Conservation (phyloP, 1,139 yeast genomes). For the Kodamaea ohmeri region DNA sequence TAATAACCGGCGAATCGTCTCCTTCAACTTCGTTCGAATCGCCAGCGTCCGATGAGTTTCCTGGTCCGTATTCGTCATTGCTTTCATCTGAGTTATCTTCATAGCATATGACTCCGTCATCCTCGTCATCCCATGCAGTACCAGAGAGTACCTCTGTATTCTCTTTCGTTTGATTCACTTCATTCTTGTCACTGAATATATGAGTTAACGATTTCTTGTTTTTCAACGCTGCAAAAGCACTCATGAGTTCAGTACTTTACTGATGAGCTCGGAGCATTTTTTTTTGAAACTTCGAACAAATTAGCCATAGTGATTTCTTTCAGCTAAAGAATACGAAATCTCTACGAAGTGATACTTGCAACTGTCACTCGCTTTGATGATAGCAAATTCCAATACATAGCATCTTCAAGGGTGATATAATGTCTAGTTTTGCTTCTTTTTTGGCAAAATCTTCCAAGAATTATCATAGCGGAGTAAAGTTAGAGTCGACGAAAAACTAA, state of each 20-base stretch:
- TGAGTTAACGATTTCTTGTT: conserved; percentile 17
- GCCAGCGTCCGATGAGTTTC: neutral
- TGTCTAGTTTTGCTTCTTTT: neutral
- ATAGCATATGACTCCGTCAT: conserved; percentile 7
- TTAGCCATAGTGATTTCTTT: too few relatives aligned
- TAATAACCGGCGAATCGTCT: neutral
- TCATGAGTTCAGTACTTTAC: conserved; percentile 31
- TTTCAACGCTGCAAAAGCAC: conserved; percentile 54
- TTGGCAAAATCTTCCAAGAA: neutral
- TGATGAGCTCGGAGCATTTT: conserved; percentile 1
- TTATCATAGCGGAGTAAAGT: too few relatives aligned
- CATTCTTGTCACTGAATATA: conserved; percentile 13
- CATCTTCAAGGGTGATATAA: neutral
- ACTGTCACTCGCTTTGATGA: too few relatives aligned
- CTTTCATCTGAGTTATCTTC: conserved; percentile 9
- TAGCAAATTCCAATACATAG: too few relatives aligned
- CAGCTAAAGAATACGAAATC: too few relatives aligned
- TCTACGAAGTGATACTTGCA: too few relatives aligned
- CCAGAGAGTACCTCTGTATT: conserved; percentile 17
- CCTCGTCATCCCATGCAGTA: conserved; percentile 12
- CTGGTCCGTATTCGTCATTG: conserved; percentile 1
- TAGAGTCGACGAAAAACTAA: too few relatives aligned
- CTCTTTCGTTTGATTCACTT: neutral
- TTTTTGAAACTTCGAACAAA: too few relatives aligned
- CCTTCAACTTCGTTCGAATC: neutral